Evolutionary conservation across 495 filamentous ascomycete genomes (phyloP).

Genomic region (Bathelium albidoporum): DNA sequence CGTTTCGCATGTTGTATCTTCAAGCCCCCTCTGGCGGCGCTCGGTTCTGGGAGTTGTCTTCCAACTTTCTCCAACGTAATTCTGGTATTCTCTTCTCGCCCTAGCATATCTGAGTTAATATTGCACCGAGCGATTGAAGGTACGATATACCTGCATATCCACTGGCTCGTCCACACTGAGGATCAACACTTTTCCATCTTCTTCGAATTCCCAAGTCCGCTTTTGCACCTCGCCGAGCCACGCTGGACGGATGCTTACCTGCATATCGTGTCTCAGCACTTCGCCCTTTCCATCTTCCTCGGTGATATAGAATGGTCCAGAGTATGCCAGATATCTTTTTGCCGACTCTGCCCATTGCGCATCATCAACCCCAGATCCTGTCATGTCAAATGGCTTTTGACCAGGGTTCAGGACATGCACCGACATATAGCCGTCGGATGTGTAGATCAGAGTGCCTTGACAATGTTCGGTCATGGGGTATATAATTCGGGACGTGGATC

Average conservation of each 20-base stretch:
- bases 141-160: slow-evolving; percentile 23
- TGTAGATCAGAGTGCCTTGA: too few relatives aligned
- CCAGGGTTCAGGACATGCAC: slow-evolving; percentile 25
- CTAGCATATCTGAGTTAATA: not conserved
- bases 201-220: slow-evolving; percentile 18
- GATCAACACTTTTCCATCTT: slow-evolving; percentile 22
- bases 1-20: too few relatives aligned
- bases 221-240: slow-evolving; percentile 21
- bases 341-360: slow-evolving; percentile 25
- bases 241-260: slow-evolving; percentile 21
- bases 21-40: not conserved
- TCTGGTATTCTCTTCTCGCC: not conserved
- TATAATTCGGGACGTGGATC: slow-evolving; percentile 13
- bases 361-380: slow-evolving; percentile 18
- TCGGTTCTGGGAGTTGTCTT: not conserved
- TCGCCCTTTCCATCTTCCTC: slow-evolving; percentile 18
- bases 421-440: too few relatives aligned
- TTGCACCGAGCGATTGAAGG: not conserved
- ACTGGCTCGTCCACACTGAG: slow-evolving; percentile 17
- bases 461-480: too few relatives aligned
- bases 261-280: slow-evolving; percentile 17
- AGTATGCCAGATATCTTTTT: slow-evolving; percentile 23
- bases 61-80: not conserved
- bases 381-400: slow-evolving; percentile 19
- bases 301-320: slow-evolving; percentile 23